Conservation (phyloP, 257 asterid genomes). For the Fraxinus americana region DNA sequence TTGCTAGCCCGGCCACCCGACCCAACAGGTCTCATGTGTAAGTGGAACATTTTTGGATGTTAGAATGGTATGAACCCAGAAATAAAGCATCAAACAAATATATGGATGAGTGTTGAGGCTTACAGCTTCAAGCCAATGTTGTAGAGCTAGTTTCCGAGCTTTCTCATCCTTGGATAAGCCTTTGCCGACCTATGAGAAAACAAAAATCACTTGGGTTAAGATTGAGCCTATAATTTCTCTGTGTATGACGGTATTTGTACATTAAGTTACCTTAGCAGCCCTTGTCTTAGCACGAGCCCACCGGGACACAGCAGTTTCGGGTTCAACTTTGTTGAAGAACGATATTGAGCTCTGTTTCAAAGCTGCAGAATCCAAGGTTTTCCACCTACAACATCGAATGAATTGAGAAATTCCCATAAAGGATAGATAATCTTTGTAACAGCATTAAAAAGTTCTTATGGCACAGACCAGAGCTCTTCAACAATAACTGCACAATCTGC, state of each 20-base stretch:
- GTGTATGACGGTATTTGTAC: not conserved
- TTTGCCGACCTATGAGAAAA: conserved; percentile 58
- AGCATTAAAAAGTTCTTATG: not conserved
- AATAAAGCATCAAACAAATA: not conserved
- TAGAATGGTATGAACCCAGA: too few species aligned
- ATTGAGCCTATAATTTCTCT: not conserved
- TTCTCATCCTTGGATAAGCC: conserved; percentile 69
- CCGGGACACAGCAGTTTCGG: conserved; percentile 59
- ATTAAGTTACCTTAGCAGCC: conserved; percentile 56
- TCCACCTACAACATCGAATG: conserved; percentile 53
- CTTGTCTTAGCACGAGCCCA: conserved; percentile 66
- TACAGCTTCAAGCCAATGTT: conserved; percentile 89
- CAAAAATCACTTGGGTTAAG: not conserved
- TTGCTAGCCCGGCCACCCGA: not conserved
- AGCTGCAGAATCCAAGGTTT: conserved; percentile 64
- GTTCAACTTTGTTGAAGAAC: conserved; percentile 47
- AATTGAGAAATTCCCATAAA: not conserved
- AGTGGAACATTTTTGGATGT: too few species aligned
- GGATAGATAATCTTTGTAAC: not conserved
- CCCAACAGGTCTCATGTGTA: too few species aligned
- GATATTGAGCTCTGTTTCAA: conserved; percentile 54
- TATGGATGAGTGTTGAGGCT: conserved; percentile 17
- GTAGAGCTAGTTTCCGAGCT: conserved; percentile 75
- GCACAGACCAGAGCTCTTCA: conserved; percentile 51
- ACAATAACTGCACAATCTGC: conserved; percentile 54